Evolutionary conservation across 139 green algal genomes (phyloP).

Genomic region (Micractinium conductrix): DNA sequence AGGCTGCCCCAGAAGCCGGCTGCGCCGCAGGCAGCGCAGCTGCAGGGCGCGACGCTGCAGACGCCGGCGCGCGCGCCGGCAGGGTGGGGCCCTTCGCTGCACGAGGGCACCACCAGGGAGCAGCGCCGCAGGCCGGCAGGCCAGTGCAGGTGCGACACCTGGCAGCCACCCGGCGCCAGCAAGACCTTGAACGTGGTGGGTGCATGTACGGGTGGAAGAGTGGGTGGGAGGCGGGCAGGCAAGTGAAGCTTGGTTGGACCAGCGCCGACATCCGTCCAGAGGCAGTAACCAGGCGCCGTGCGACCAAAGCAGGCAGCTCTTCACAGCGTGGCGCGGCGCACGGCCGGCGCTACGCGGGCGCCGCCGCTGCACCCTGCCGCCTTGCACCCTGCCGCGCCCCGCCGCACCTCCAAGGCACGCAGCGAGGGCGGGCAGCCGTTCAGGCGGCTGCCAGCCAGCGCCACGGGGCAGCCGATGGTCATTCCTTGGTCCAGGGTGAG

Average conservation of each 20-base stretch:
- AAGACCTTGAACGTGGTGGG: no score
- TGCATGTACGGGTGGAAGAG: no score
- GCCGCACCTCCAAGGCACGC: not conserved
- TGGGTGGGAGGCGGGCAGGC: no score
- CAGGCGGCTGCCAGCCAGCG: not conserved
- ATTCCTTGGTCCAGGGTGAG: not conserved
- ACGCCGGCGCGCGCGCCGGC: not conserved
- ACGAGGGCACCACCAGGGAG: not conserved
- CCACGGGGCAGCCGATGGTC: not conserved
- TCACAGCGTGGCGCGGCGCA: no score
- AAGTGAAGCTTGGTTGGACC: no score
- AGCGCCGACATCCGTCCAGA: no score
- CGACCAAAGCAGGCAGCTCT: no score
- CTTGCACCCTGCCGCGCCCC: no score
- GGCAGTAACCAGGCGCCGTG: no score
- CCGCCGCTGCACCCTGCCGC: no score
- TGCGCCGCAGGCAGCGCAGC: not conserved
- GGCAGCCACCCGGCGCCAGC: not conserved
- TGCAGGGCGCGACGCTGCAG: conserved; percentile 7
- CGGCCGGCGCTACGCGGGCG: no score
- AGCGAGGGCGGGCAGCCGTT: not conserved
- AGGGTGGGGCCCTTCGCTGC: not conserved
- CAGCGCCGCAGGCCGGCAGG: not conserved
- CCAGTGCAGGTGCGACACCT: not conserved
- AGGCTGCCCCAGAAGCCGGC: not conserved